Evolutionary conservation across 1,139 yeast genomes (phyloP).

Genomic region (Suhomyces chickasaworum): DNA sequence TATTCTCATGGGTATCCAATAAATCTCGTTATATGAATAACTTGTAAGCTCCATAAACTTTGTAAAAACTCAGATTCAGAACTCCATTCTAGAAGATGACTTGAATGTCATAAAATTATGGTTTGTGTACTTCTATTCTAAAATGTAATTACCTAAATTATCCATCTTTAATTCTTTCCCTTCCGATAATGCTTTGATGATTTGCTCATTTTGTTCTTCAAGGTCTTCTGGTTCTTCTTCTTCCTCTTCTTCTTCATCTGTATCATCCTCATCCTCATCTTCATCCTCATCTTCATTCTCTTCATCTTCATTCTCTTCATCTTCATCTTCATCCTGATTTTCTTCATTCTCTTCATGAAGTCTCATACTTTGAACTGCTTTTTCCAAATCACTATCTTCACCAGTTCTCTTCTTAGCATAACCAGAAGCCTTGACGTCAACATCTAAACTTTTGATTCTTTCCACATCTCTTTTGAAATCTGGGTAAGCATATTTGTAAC

Average conservation of each 20-base stretch:
- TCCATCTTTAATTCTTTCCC: slow-evolving; percentile 75
- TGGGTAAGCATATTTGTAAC: slow-evolving; percentile 78
- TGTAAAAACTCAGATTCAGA: too few relatives aligned
- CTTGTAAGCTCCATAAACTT: too few relatives aligned
- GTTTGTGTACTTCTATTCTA: slow-evolving; percentile 41
- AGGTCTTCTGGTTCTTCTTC: slow-evolving; percentile 33
- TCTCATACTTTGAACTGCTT: slow-evolving; percentile 70
- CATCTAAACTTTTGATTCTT: slow-evolving; percentile 71
- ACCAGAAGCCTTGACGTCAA: slow-evolving; percentile 89
- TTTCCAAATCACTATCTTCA: slow-evolving; percentile 66
- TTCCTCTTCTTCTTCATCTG: slow-evolving; percentile 33
- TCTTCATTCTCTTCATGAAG: slow-evolving; percentile 35
- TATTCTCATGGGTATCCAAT: slow-evolving; percentile 22
- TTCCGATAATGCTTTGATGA: slow-evolving; percentile 63
- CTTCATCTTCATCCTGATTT: slow-evolving; percentile 35
- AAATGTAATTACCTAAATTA: slow-evolving; percentile 74
- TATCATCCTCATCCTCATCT: slow-evolving; percentile 25
- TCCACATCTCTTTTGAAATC: slow-evolving; percentile 72
- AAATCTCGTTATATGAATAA: slow-evolving; percentile 17
- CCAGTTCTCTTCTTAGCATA: slow-evolving; percentile 69
- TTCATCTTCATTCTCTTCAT: slow-evolving; percentile 26
- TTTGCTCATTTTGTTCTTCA: slow-evolving; percentile 69
- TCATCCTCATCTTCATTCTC: slow-evolving; percentile 32
- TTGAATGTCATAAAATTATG: background rate
- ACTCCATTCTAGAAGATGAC: too few relatives aligned